Base-by-base conservation (phyloP, 768 basidiomycete genomes). In the Solioccasus polychromus region DNA sequence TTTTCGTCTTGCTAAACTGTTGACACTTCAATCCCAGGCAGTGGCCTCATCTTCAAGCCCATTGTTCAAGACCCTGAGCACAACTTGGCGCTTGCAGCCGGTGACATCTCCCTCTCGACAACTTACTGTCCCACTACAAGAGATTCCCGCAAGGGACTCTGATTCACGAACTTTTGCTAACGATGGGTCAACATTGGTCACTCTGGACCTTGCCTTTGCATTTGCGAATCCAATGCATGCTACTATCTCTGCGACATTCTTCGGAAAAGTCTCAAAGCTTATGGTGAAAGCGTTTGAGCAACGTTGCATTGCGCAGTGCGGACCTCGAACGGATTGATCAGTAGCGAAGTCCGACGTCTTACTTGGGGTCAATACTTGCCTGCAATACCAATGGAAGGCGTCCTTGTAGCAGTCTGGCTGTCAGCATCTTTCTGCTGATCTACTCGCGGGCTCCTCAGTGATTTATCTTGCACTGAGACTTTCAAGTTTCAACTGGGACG, bases 231-330 rank as follows among this genome's bases (percentile, higher is more conserved):
- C 92, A 0, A 55, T 94, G 24, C 85, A 97, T 61, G 86, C 90
- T 3, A 77, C 82, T 5, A 75, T 94, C n/a, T 88, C 90, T 4
- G 76, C 83, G 18, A 71, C 82, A 3, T 92, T 97, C 63, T 90
- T 97, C 61, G 87, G 87, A 8, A 82, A 88, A 60, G 84, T 96
- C 5, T 88, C 89, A 3, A 80, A 79, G 54, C 75, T 85, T 67
- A 97, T 96, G 92, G 84, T 97, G 19, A 71, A 84, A 42, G 93
- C 94, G 1, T 99, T 99, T 56, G 93, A 97, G 68, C 75, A 85
- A 52, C 78, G 93, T 22, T 95, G 92, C 64, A 35, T 73, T 44
- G 70, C 76, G 40, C 71, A 95, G 5, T 93, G 92, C 57, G 87
- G 89, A 5, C 62, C 61, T 17, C 66, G 71, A 22, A 52, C 51